Evolutionary conservation across 305 asterid genomes (phyloP).

Genomic region (Solanum hybrid): DNA sequence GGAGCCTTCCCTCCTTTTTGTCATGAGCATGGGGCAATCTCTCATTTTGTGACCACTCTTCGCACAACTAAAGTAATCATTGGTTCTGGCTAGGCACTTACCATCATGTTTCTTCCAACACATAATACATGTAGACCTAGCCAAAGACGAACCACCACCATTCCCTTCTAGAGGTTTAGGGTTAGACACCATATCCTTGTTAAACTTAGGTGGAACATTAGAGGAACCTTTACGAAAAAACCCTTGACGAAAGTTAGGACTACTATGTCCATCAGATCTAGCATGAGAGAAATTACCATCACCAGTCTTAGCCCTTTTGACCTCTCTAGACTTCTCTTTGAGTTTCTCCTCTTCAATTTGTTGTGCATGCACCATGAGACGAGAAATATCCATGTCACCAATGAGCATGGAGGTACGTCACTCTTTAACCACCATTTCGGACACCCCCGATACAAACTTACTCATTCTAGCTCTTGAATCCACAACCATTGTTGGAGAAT

Average conservation of each 20-base stretch:
- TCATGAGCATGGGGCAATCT: too few relatives aligned
- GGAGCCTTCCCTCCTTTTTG: too few relatives aligned
- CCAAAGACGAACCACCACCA: too few relatives aligned
- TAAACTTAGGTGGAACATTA: not conserved
- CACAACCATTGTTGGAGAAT: not conserved
- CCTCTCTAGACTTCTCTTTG: not conserved
- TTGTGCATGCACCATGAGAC: not conserved
- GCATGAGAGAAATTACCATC: not conserved
- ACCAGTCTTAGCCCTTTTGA: not conserved
- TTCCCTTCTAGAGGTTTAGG: not conserved
- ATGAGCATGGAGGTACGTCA: not conserved
- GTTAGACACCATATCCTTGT: not conserved
- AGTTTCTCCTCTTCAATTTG: not conserved
- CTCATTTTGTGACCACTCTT: not conserved
- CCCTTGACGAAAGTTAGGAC: not conserved
- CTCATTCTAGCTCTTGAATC: not conserved
- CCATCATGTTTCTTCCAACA: not conserved
- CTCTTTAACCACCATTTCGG: not conserved
- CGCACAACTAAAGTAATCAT: not conserved
- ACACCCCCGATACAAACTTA: not conserved
- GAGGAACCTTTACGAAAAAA: too few relatives aligned
- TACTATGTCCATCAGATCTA: not conserved
- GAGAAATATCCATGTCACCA: not conserved
- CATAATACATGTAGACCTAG: not conserved
- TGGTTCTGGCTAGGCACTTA: not conserved